phyloP scores from a whole-genome alignment of 2,329 filamentous ascomycete genomes.

The Capronia americana region DNA sequence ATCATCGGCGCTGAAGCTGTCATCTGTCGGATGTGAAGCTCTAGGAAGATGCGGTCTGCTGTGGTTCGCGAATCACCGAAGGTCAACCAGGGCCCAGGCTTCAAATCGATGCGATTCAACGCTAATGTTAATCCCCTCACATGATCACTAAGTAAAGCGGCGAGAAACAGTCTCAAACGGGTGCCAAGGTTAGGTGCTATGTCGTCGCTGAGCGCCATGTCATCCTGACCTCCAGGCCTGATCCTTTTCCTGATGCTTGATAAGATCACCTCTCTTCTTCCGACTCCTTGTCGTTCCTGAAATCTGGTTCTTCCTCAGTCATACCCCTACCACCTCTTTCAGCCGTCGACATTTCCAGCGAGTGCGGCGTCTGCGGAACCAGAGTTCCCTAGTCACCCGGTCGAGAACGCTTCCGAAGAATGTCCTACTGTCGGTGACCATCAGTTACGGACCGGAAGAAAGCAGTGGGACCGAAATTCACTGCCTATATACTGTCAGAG shows the following conservation, averaged over 20 bases:
- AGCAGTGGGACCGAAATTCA: not conserved
- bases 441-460: not conserved
- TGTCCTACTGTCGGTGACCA: slow-evolving; percentile 12
- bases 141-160: not conserved
- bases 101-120: too few relatives aligned
- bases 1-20: too few relatives aligned
- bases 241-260: slow-evolving; percentile 10
- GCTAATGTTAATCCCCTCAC: not conserved
- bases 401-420: not conserved
- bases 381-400: not conserved
- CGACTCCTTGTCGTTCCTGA: not conserved
- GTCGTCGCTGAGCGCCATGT: not conserved
- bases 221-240: slow-evolving; percentile 11
- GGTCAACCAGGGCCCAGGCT: too few relatives aligned
- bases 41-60: too few relatives aligned
- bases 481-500: not conserved
- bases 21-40: too few relatives aligned
- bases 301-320: not conserved
- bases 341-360: not conserved
- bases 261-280: slow-evolving; percentile 8
- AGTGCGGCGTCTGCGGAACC: not conserved
- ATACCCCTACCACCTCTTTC: not conserved
- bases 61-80: too few relatives aligned
- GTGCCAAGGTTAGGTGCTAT: too few relatives aligned
- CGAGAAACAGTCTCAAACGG: too few relatives aligned